These are phyloP conservation scores for Nakazawaea populi DNA, from an alignment of 805 yeast species.

Conservation along the genomic window DNA sequence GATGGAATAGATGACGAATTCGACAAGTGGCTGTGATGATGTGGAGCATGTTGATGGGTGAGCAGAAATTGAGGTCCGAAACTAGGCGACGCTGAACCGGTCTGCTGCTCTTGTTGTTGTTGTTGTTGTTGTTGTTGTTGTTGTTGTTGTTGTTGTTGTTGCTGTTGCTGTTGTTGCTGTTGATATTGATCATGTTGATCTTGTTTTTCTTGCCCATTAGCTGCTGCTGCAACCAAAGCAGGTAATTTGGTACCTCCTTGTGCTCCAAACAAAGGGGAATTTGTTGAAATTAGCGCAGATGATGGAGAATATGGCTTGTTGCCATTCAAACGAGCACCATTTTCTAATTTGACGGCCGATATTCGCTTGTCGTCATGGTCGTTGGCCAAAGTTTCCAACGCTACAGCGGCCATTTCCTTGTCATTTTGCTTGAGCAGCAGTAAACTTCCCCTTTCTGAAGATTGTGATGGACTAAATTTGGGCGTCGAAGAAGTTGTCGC, in stretches of 20 bases:
- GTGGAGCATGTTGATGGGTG: conserved; percentile 9
- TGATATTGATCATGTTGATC: neutral
- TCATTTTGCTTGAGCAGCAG: conserved; percentile 11
- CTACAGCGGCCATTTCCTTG: conserved; percentile 27
- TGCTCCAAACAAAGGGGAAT: conserved; percentile 18
- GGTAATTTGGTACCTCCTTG: conserved; percentile 16
- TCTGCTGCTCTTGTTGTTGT: conserved; percentile 4
- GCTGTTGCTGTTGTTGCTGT: neutral
- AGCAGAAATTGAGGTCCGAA: conserved; percentile 26
- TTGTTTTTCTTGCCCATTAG: conserved; percentile 12
- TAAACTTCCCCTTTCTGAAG: conserved; percentile 23
- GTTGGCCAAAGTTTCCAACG: conserved; percentile 32
- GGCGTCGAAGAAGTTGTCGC: conserved; percentile 39
- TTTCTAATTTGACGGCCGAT: conserved; percentile 26
- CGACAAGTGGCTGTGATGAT: conserved; percentile 14
- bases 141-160: conserved; percentile 11
- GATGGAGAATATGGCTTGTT: conserved; percentile 25
- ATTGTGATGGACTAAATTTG: conserved; percentile 32
- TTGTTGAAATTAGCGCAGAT: conserved; percentile 21
- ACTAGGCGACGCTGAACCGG: conserved; percentile 21
- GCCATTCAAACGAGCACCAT: conserved; percentile 9
- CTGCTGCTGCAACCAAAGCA: conserved; percentile 12
- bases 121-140: conserved; percentile 11
- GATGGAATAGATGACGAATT: conserved; percentile 22
- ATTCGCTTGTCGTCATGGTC: conserved; percentile 19